phyloP scores from a whole-genome alignment of 768 basidiomycete genomes.

The Psilocybe tampanensis region DNA sequence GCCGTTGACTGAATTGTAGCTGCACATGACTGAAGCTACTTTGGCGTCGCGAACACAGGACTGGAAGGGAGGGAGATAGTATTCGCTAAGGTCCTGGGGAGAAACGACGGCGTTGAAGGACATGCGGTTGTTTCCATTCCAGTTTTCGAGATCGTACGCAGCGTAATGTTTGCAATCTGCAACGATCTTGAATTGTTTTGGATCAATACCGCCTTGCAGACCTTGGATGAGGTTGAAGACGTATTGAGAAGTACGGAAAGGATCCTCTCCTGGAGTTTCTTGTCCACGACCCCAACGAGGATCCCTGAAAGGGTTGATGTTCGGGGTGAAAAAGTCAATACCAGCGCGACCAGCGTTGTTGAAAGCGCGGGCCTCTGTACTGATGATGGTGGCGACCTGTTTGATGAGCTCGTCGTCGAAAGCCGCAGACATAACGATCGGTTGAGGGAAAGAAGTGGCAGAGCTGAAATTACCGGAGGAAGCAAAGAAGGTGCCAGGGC shows the following conservation, averaged over 20 bases:
- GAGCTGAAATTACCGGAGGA: slow-evolving; percentile 52
- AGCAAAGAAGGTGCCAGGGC: slow-evolving; percentile 55
- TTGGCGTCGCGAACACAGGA: slow-evolving; percentile 63
- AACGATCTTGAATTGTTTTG: slow-evolving; percentile 50
- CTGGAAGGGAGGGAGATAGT: slow-evolving; percentile 58
- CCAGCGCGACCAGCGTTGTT: slow-evolving; percentile 56
- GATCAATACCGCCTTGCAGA: slow-evolving; percentile 59
- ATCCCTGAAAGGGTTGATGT: slow-evolving; percentile 61
- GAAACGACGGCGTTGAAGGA: slow-evolving; percentile 57
- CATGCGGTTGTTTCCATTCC: slow-evolving; percentile 51
- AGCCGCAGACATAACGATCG: slow-evolving; percentile 54
- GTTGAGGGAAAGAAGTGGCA: slow-evolving; percentile 61
- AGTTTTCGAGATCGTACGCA: slow-evolving; percentile 59
- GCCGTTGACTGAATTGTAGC: slow-evolving; percentile 64
- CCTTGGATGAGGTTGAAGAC: slow-evolving; percentile 56
- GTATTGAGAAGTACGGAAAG: slow-evolving; percentile 54
- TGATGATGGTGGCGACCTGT: slow-evolving; percentile 49
- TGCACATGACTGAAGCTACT: slow-evolving; percentile 64
- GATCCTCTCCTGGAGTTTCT: slow-evolving; percentile 65
- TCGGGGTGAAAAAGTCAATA: slow-evolving; percentile 59
- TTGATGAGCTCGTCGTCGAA: slow-evolving; percentile 58
- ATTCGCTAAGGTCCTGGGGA: slow-evolving; percentile 57
- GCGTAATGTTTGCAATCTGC: slow-evolving; percentile 66
- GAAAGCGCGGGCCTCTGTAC: slow-evolving; percentile 61
- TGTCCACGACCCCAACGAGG: slow-evolving; percentile 66